These are phyloP conservation scores for Aspergillus eucalypticola DNA, from an alignment of 2,329 filamentous ascomycete species.

Conservation along the genomic window DNA sequence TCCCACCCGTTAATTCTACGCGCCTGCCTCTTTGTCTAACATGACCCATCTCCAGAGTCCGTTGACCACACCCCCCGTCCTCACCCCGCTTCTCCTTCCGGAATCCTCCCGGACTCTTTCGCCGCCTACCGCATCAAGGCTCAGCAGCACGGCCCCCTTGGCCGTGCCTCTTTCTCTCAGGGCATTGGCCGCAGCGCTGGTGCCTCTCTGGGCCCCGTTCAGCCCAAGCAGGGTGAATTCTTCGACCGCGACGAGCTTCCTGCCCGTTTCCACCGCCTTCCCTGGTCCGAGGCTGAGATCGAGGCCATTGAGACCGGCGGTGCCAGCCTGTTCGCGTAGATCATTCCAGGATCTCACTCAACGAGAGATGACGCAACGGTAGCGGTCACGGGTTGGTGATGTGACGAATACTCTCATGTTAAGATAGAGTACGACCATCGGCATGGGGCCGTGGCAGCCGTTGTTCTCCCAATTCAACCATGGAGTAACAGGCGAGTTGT, in stretches of 20 bases:
- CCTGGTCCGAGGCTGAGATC: constrained; percentile 80
- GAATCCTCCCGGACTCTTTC: constrained; percentile 61
- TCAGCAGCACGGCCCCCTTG: constrained; percentile 65
- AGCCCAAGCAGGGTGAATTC: constrained; percentile 70
- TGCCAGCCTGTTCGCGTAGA: constrained; percentile 63
- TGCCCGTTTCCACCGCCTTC: constrained; percentile 72
- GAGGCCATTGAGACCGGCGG: constrained; percentile 94
- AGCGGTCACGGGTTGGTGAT: constrained; percentile 12
- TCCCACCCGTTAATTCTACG: neutral
- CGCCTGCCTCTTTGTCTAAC: constrained; percentile 5
- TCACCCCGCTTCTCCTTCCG: constrained; percentile 59
- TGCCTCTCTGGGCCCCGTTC: constrained; percentile 69
- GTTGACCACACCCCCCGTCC: constrained; percentile 58
- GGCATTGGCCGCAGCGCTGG: constrained; percentile 65
- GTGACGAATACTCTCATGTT: constrained; percentile 1
- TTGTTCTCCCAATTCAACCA: constrained; percentile 9
- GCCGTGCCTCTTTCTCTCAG: constrained; percentile 39
- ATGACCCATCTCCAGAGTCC: constrained; percentile 34
- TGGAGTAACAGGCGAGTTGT: neutral
- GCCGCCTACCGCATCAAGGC: constrained; percentile 63
- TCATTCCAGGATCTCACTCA: neutral
- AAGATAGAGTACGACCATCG: neutral
- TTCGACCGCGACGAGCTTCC: constrained; percentile 92
- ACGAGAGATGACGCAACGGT: constrained; percentile 21
- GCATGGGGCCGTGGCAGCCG: neutral